Base-by-base conservation (phyloP, 768 basidiomycete genomes). In the Boletus rubescentipes region DNA sequence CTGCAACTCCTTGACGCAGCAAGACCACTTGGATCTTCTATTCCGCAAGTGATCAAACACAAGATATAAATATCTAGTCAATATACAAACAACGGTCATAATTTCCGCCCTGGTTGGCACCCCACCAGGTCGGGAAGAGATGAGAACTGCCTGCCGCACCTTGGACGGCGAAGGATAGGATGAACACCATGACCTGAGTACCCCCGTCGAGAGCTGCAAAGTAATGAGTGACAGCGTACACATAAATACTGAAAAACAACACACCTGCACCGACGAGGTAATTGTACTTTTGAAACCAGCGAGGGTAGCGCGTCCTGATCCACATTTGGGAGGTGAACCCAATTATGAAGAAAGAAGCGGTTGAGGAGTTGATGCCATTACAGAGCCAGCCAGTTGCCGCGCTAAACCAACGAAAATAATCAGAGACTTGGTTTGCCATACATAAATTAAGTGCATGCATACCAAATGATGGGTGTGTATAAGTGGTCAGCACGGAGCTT, bases 71-170 rank as follows among this genome's bases (percentile, higher is more conserved):
- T n/a, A n/a, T 43, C 38, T 63, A 65, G 18, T 9, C 7, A 14
- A 65, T 49, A 48, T 44, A 31, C 47, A 54, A 18, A 38, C 67
- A 70, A 10, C 20, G 61, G 37, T 68, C 67, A 16, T 68, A 73
- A 61, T 75, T 71, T 61, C 79, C 80, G 32, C 60, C 62, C 52
- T 82, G 80, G 59, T 83, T 82, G 4, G 80, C 81, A 16, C 80
- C 79, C 82, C 80, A 82, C 82, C 81, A 82, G 48, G 73, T 57
- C n/a, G 81, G 78, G 69, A 82, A 82, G 21, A 78, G 57, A 59
- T 80, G 76, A 1, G 79, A 61, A 0, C 67, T 61, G 11, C 81
- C 81, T 2, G 76, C 71, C 4, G 76, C 80, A 18, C 83, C 83
- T 48, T 77, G 76, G 0, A 83, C 79, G 0, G 79, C 72, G 53